These are phyloP conservation scores for Phytophthora macrochlamydospora DNA, from an alignment of 352 stramenopile genomes.

Conservation along the genomic window DNA sequence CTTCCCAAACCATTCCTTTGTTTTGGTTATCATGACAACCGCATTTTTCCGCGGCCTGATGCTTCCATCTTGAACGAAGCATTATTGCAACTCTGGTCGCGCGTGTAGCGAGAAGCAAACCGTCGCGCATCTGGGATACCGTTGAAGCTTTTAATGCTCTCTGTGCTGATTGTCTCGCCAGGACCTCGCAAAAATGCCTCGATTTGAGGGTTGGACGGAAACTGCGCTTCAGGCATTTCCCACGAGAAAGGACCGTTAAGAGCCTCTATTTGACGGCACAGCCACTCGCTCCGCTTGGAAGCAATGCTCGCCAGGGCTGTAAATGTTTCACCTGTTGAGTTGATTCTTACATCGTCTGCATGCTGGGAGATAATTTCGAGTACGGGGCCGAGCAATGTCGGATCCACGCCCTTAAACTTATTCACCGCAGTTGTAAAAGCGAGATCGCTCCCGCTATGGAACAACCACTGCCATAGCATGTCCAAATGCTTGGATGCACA, in stretches of 20 bases:
- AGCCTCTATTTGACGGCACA: slow-evolving; percentile 6
- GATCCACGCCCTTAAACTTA: slow-evolving; percentile 13
- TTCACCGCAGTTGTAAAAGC: slow-evolving; percentile 4
- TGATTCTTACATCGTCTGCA: not conserved
- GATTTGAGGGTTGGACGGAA: slow-evolving; percentile 7
- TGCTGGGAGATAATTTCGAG: slow-evolving; percentile 9
- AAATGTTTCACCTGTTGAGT: slow-evolving; percentile 3
- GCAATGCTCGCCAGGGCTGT: slow-evolving; percentile 2
- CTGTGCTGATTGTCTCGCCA: not conserved
- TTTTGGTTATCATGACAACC: slow-evolving; percentile 14
- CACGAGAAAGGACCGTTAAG: slow-evolving; percentile 10
- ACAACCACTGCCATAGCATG: slow-evolving; percentile 7
- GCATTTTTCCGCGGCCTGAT: not conserved
- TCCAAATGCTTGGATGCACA: not conserved
- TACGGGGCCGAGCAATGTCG: not conserved
- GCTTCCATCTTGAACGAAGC: slow-evolving; percentile 18
- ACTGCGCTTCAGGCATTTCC: slow-evolving; percentile 15
- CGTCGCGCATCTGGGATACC: not conserved
- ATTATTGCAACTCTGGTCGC: not conserved
- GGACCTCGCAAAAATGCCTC: slow-evolving; percentile 10
- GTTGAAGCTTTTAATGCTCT: not conserved
- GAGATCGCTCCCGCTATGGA: slow-evolving; percentile 1
- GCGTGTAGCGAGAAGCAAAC: not conserved
- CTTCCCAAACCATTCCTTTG: slow-evolving; percentile 6
- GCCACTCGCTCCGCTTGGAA: slow-evolving; percentile 5